Base-by-base conservation (phyloP, 768 basidiomycete species). In the Auriscalpium orientale region DNA sequence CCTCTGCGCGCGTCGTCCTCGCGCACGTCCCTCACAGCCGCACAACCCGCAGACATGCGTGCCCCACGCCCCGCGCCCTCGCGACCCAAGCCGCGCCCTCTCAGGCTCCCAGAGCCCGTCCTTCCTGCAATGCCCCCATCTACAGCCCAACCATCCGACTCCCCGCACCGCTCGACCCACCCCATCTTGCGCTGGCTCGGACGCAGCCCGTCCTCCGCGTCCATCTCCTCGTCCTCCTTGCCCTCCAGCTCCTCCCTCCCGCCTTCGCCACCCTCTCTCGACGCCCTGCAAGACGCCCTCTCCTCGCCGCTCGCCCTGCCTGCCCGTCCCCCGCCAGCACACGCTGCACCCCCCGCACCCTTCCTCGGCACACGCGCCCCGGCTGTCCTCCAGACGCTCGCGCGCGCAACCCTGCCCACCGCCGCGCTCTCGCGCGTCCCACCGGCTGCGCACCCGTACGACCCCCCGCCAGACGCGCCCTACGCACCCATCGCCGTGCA, bases 321-420 rank as follows among this genome's bases (percentile, higher is more conserved):
- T 13, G 64, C 69, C 12, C 16, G 66, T 36, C 58, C 68, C 16
- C 61, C 67, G 18, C 20, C 54, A 40, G 38, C 46, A 51, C 36
- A 62, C 58, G 6, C 63, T 67, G 8, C 66, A 65, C 6, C 58
- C 49, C 65, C 61, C 15, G 79, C 21, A 68, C 69, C 40, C 71
- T 78, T 16, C 70, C 77, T 5, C n/a, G 67, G 76, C 33, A 62
- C 71, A 0, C 73, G 75, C 34, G 73, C 77, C 0, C 83, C 83
- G 8, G 76, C 78, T 8, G 76, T 81, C 53, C 67, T 85, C 52
- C 77, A 79, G 62, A 74, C 66, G 59, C 74, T 85, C 53, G 77
- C 82, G 3, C 79, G 84, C 47, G 74, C 79, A 1, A 81, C 86
- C 0, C 75, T 86, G 22, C 85, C 87, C 22, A 84, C 80, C 8